Conservation (phyloP, 345 rosid genomes). For the Brassica incana region DNA sequence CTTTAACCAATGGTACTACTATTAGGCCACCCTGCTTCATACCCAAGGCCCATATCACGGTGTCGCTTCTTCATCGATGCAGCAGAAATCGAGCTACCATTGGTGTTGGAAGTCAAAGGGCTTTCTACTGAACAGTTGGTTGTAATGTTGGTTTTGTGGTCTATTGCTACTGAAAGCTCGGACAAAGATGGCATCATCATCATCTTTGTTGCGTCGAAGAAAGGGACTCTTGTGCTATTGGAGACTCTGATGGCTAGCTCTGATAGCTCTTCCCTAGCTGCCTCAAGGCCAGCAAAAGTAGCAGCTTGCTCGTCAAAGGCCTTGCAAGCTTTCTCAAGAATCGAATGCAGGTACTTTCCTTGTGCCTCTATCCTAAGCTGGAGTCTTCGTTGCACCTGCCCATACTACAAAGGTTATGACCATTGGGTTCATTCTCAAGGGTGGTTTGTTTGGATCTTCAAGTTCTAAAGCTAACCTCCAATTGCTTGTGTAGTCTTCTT, state of each 20-base stretch:
- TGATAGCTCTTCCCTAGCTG: conserved; percentile 88
- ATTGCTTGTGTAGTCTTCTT: conserved; percentile 88
- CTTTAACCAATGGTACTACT: conserved; percentile 41
- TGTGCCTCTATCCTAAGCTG: conserved; percentile 95
- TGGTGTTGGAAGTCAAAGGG: conserved; percentile 66
- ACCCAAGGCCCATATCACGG: conserved; percentile 52
- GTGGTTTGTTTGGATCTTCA: background rate
- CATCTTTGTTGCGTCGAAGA: conserved; percentile 49
- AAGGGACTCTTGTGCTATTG: conserved; percentile 40
- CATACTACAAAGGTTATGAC: conserved; percentile 12
- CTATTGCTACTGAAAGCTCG: conserved; percentile 68
- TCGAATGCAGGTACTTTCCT: conserved; percentile 84
- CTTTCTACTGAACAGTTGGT: conserved; percentile 79
- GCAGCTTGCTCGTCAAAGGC: conserved; percentile 76
- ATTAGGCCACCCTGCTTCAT: conserved; percentile 66
- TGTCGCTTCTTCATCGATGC: conserved; percentile 63
- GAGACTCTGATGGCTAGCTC: conserved; percentile 81
- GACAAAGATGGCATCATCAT: conserved; percentile 64
- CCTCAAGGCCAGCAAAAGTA: conserved; percentile 72
- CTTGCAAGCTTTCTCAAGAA: conserved; percentile 94
- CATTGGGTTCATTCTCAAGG: background rate
- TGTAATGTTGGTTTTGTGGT: conserved; percentile 45
- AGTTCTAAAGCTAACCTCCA: conserved; percentile 63
- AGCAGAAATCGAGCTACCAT: conserved; percentile 57
- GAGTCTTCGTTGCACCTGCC: conserved; percentile 88